phyloP scores from a whole-genome alignment of 306 rosid genomes.

The Inga oerstediana region DNA sequence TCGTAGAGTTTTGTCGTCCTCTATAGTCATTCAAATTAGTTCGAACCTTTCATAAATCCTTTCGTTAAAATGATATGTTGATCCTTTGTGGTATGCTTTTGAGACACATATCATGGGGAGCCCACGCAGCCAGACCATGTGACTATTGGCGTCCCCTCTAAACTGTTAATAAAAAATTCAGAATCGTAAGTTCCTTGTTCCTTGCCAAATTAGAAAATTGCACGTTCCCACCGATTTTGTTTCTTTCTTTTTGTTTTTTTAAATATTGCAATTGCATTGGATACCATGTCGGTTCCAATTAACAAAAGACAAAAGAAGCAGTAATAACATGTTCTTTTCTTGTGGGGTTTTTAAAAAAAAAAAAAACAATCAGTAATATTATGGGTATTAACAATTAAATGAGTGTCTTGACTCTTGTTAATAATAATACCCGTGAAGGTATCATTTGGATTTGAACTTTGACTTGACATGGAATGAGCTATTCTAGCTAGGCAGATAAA shows the following conservation, averaged over 20 bases:
- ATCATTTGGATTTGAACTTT: background rate
- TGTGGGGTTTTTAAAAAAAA: background rate
- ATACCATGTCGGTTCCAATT: conserved; percentile 42
- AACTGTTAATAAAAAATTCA: conserved; percentile 20
- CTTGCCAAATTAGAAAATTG: conserved; percentile 22
- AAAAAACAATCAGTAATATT: background rate
- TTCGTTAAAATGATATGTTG: background rate
- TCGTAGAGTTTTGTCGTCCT: no score
- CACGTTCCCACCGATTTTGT: conserved; percentile 35
- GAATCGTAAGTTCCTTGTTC: conserved; percentile 23
- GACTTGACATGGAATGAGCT: background rate
- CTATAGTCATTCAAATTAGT: no score
- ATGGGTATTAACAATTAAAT: conserved; percentile 8
- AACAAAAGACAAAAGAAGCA: background rate
- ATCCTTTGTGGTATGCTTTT: background rate
- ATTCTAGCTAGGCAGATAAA: background rate
- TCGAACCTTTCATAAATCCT: no score
- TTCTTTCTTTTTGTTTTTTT: background rate
- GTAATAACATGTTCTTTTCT: background rate
- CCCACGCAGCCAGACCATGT: conserved; percentile 24
- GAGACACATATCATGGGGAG: conserved; percentile 28
- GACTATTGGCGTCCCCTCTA: background rate
- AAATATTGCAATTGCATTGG: conserved; percentile 34
- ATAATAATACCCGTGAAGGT: background rate
- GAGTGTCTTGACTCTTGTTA: background rate